Evolutionary conservation across 768 basidiomycete genomes (phyloP).

Genomic region (Cystoderma amianthinum): DNA sequence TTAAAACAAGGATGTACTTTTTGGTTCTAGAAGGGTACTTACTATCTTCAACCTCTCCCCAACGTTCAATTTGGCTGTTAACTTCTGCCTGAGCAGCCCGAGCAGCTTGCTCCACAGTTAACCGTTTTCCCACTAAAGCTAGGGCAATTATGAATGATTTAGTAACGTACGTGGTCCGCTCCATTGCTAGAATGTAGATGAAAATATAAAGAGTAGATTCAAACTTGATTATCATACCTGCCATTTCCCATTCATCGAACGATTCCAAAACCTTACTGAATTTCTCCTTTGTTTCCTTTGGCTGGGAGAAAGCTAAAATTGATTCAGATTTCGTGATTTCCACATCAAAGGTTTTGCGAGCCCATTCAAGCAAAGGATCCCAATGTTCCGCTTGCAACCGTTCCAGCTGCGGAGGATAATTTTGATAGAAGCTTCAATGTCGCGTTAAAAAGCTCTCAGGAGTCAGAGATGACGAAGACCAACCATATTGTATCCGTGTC

Average conservation of each 20-base stretch:
- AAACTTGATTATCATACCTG: constrained; percentile 43
- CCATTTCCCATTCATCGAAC: constrained; percentile 83
- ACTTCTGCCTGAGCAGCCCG: constrained; percentile 89
- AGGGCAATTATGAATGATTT: constrained; percentile 90
- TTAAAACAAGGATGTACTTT: constrained; percentile 6
- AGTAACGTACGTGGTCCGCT: constrained; percentile 80
- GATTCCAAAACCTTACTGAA: constrained; percentile 48
- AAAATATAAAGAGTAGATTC: constrained; percentile 3
- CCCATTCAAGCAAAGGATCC: constrained; percentile 85
- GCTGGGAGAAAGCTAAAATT: constrained; percentile 64
- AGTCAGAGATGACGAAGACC: not conserved
- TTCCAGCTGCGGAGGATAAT: constrained; percentile 69
- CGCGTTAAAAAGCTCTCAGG: not conserved
- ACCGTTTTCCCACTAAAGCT: constrained; percentile 68
- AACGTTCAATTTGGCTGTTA: constrained; percentile 88
- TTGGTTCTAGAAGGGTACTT: constrained; percentile 32
- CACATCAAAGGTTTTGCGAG: constrained; percentile 54
- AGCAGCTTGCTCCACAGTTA: constrained; percentile 82
- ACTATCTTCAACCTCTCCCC: constrained; percentile 99
- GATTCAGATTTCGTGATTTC: constrained; percentile 67
- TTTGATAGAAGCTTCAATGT: constrained; percentile 67
- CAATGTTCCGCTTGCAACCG: constrained; percentile 77
- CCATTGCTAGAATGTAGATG: constrained; percentile 80
- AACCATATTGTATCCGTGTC: constrained; percentile 95
- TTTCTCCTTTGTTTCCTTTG: constrained; percentile 57